Evolutionary conservation across 2,329 filamentous ascomycete species (phyloP), one percentile per base, ranked within the genome.

Genomic region (Fusarium palustre): DNA sequence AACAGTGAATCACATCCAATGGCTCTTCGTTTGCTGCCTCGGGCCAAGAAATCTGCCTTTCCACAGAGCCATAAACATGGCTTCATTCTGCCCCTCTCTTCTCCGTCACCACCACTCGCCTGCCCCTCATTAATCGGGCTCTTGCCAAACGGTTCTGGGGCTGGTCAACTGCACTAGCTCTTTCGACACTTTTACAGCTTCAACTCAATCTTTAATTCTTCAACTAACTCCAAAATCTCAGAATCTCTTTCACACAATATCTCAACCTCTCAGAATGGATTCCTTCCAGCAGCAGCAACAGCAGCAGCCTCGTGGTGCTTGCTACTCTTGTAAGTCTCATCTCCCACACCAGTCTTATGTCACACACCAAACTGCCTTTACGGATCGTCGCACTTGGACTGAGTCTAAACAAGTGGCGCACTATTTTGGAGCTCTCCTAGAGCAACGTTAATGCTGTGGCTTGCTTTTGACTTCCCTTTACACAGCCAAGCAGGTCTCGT

Each of bases 261-360:
- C 55, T 41, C 47, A 70, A 61, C 54, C 34, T 31, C 49, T 64
- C 70, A 78, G 73, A 75, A 86, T 86, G 84, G 83, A 85, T 71
- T 72, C 62, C 55, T 66, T 59, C 47, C 62, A 65, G 47, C 62
- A 65, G 62, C 62, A 65, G 61, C 62, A 65, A 15, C 50, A 55
- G 41, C 59, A 63, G 58, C 59, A 73, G 67, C 70, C 76, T 59
- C 81, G 79, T 68, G 83, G 84, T 74, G 81, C 82, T 69, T 86
- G 84, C 80, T 86, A 86, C 77, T 83, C 81, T 72, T 85, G 83
- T 85, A 75, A 83, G 83, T 81, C 28, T 48, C 22, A 28, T 45
- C 38, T 54, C 20, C 39, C 30, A 24, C 47, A 25, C 31, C 47
- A 55, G 43, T 46, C 47, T n/a, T 25, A 36, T 54, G 22, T 13